phyloP scores from a whole-genome alignment of 1,139 yeast species.

The Pneumocystis canis region DNA sequence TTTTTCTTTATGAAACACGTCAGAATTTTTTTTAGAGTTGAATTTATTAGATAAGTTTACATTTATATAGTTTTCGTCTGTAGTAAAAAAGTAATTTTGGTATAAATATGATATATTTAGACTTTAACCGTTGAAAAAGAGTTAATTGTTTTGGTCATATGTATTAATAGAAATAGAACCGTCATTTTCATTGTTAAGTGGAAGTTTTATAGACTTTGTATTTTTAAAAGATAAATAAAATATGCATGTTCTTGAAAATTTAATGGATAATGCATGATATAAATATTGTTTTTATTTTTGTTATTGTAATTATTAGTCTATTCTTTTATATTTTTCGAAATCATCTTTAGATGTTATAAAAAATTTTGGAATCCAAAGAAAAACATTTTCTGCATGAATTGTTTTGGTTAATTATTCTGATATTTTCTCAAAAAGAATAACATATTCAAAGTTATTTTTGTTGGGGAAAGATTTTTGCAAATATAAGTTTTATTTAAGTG shows the following conservation, averaged over 20 bases:
- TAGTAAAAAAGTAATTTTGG: background rate
- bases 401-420: conserved; percentile 14
- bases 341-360: conserved; percentile 34
- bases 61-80: conserved; percentile 57
- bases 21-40: conserved; percentile 41
- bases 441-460: background rate
- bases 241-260: conserved; percentile 18
- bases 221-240: conserved; percentile 41
- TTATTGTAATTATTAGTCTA: conserved; percentile 29
- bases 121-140: conserved; percentile 49
- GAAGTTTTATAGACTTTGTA: conserved; percentile 69
- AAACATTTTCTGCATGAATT: conserved; percentile 40
- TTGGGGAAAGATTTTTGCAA: background rate
- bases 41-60: conserved; percentile 46
- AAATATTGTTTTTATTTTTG: conserved; percentile 1
- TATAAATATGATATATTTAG: background rate
- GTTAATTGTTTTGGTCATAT: conserved; percentile 60
- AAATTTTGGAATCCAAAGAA: conserved; percentile 64
- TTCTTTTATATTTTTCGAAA: conserved; percentile 34
- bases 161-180: conserved; percentile 71
- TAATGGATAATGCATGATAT: background rate
- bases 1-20: conserved; percentile 49
- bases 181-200: conserved; percentile 79
- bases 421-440: background rate
- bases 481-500: background rate